These are phyloP conservation scores for Coelastrella sp. DNA, from an alignment of 139 green algal genomes.

Conservation along the genomic window DNA sequence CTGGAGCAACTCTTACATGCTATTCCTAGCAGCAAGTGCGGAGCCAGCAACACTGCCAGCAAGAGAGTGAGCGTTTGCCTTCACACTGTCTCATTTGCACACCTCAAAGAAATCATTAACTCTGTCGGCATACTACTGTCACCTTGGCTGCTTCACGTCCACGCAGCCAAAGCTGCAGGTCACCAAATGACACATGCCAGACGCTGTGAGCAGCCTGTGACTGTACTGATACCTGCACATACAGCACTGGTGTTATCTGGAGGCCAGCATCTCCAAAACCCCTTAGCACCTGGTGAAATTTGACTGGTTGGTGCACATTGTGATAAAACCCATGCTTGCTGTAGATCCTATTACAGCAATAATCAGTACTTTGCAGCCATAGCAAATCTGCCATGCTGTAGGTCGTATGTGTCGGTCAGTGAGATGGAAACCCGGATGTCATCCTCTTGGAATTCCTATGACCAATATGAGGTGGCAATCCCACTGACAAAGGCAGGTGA, in stretches of 20 bases:
- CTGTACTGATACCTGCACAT: no score
- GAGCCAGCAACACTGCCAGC: slow-evolving; percentile 15
- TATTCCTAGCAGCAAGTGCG: slow-evolving; percentile 22
- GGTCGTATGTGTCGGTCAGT: slow-evolving; percentile 40
- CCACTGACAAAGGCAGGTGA: slow-evolving; percentile 63
- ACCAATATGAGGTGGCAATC: slow-evolving; percentile 77
- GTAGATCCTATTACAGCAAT: no score
- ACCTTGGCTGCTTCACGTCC: no score
- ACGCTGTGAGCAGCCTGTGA: no score
- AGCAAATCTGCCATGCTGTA: background rate
- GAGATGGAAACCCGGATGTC: slow-evolving; percentile 49
- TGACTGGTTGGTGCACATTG: background rate
- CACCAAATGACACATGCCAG: no score
- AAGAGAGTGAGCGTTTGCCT: background rate
- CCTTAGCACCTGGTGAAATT: no score
- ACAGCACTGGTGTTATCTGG: no score
- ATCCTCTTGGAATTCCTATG: slow-evolving; percentile 63
- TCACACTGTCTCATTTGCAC: no score
- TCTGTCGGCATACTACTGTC: no score
- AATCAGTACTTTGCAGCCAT: background rate
- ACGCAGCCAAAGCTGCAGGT: background rate
- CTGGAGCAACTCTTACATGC: slow-evolving; percentile 8
- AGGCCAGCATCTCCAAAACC: no score
- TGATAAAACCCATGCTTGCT: background rate
- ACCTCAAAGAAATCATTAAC: no score